Conservation (phyloP, 352 stramenopile genomes). For the Pilasporangium apinafurcum region DNA sequence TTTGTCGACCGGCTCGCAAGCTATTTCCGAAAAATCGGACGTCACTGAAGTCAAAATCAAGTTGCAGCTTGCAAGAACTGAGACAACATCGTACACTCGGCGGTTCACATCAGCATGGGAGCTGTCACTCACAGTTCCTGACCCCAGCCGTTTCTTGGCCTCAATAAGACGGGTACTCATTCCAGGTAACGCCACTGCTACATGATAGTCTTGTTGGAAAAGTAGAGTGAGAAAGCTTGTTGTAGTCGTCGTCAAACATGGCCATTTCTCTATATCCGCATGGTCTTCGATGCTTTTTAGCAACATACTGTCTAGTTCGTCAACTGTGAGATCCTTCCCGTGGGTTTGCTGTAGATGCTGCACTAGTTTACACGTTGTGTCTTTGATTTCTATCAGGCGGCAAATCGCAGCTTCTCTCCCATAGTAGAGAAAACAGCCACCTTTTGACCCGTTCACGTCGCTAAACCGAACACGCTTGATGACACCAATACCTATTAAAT, state of each 20-base stretch:
- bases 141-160: conserved; percentile 22
- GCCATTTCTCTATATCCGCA: conserved; percentile 35
- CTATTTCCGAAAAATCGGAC: conserved; percentile 1
- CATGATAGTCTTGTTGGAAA: conserved; percentile 28
- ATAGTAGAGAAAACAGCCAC: conserved; percentile 55
- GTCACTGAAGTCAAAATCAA: conserved; percentile 25
- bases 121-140: conserved; percentile 6
- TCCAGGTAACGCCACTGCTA: conserved; percentile 14
- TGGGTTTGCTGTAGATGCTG: neutral
- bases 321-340: neutral
- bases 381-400: conserved; percentile 27
- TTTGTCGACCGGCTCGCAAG: conserved; percentile 15
- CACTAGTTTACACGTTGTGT: conserved; percentile 13
- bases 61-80: conserved; percentile 47
- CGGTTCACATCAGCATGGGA: conserved; percentile 37
- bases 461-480: conserved; percentile 44
- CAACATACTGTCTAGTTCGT: conserved; percentile 39
- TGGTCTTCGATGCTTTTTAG: conserved; percentile 41
- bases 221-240: conserved; percentile 48
- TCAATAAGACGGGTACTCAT: conserved; percentile 42
- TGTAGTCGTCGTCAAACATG: conserved; percentile 46
- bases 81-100: conserved; percentile 64
- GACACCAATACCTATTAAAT: conserved; percentile 60
- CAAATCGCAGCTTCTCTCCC: conserved; percentile 30
- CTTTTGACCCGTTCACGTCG: conserved; percentile 19